Evolutionary conservation across 495 filamentous ascomycete genomes (phyloP).

Genomic region (Achaetomiella virescens): DNA sequence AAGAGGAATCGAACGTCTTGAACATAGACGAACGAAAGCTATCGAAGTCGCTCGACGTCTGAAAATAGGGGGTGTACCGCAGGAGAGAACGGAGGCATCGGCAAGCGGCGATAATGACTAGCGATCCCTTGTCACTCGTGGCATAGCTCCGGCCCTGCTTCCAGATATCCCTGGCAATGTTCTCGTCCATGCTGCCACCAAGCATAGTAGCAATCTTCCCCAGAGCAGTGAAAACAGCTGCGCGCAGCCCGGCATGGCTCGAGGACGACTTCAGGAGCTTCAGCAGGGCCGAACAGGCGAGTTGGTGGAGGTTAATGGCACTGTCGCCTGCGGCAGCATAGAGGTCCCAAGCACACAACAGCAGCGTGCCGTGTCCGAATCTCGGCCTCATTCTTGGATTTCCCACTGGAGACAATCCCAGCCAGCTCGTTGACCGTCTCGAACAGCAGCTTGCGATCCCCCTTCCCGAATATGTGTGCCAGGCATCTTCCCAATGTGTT

Average conservation of each 20-base stretch:
- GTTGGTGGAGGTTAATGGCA: conserved; percentile 73
- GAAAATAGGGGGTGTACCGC: conserved; percentile 68
- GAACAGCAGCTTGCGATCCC: conserved; percentile 85
- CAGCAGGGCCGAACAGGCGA: conserved; percentile 63
- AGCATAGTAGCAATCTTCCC: conserved; percentile 71
- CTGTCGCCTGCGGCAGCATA: conserved; percentile 89
- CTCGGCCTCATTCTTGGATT: conserved; percentile 67
- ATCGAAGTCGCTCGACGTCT: conserved; percentile 89
- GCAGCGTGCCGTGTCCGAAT: conserved; percentile 72
- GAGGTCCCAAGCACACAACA: conserved; percentile 79
- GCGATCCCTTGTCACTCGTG: conserved; percentile 69
- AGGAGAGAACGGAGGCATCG: conserved; percentile 71
- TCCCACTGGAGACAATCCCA: conserved; percentile 66
- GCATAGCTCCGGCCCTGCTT: conserved; percentile 78
- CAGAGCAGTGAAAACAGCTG: conserved; percentile 72
- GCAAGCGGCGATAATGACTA: conserved; percentile 76
- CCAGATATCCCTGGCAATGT: conserved; percentile 82
- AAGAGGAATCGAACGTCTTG: conserved; percentile 77
- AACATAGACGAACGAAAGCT: conserved; percentile 70
- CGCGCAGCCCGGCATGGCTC: conserved; percentile 74
- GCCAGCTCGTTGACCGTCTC: conserved; percentile 89
- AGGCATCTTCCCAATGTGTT: conserved; percentile 83
- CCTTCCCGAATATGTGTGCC: conserved; percentile 75
- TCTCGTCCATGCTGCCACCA: conserved; percentile 71
- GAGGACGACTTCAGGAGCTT: conserved; percentile 75